Evolutionary conservation across 2,329 filamentous ascomycete genomes (phyloP), one percentile per base, ranked within the genome.

Genomic region (Colletotrichum brevisporum): DNA sequence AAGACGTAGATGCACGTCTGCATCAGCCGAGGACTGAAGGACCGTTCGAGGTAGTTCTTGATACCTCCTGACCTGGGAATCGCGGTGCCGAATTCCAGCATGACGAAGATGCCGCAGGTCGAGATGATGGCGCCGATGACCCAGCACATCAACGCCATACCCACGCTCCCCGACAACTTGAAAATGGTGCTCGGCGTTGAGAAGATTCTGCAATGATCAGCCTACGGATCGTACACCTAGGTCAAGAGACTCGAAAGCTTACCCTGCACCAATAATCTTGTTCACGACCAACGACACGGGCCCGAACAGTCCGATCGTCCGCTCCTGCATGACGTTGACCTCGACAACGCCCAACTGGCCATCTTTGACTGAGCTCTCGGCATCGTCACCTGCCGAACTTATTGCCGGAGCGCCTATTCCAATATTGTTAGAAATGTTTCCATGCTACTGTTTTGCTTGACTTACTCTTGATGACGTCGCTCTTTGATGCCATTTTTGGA

Each of bases 41-140:
- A 71, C 0, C 73, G 67, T 43, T 75, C 73, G 2, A 75, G 72
- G 45, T 75, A 75, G 45, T 75, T 75, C 69, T 75, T 75, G 62
- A 75, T 69, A 6, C 74, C 72, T 5, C 73, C 73, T 5, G 71
- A 72, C 43, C 31, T 15, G 12, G 73, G 74, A 5, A 75, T 73
- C 2, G 71, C 73, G 3, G 71, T 68, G 1, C 74, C 74, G 55
- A 74, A 75, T 27, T 75, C 73, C 6, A 75, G 66, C 68, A 75
- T 73, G 13, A 74, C 71, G 31, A 75, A 71, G 4, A 71, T 59
- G 2, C 74, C 74, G 18, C 70, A 73, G 2, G 73, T 75, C 1
- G 73, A 63, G 36, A 75, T 74, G 1, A 74, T 59, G 6, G 69
- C 64, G 2, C 73, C 73, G 4, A 75, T 73, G 4, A 74, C 67